Evolutionary conservation across 495 filamentous ascomycete species (phyloP), one percentile per base, ranked within the genome.

Genomic region (Penicillium samsonianum): DNA sequence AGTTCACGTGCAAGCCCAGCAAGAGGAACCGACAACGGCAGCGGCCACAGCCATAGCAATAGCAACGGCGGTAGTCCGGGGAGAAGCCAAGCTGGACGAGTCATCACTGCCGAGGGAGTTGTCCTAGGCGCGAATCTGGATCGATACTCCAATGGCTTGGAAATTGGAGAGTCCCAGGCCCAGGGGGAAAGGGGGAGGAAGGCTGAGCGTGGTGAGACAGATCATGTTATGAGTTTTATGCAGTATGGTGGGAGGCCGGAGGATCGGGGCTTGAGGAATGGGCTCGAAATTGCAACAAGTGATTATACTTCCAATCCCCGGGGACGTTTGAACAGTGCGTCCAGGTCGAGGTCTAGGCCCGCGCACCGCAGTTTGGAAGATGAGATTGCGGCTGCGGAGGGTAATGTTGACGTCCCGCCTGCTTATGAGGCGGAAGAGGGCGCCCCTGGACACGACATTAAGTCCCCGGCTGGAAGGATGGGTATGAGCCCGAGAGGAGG

Each of bases 151-250:
- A 52, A 44, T 55, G 47, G 50, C 9, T 19, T 40, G 30, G 50
- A 25, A 33, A 47, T n/a, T 28, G 51, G 9, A 28, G 40, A 20
- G 53, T 9, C 22, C 30, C 17, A 12, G 38, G 23, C 6, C 1
- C 10, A 23, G 23, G 17, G 17, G 20, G 38, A 42, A 14, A 45
- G 42, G 12, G 30, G 33, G 14, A 25, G 38, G 17, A 22, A 2
- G 6, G n/a, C n/a, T 37, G 42, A 37, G 16, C n/a, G 14, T 12
- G 33, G 25, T 12, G 28, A 20, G 10, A 37, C 41, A 5, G 43
- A 54, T 3, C 73, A 75, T 63, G 67, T 72, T 20, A 68, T 74
- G 71, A 75, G 73, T 31, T 75, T 75, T 25, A 71, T 74, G 71
- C 52, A 67, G 7, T 72, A 63, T 59, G 62, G 54, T 48, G 58